A percentile compares a stretch with the other conserved stretches of the same genome.
These are phyloP conservation scores for Neurospora sp. DNA, from an alignment of 495 filamentous ascomycete genomes.

Conservation along the genomic window DNA sequence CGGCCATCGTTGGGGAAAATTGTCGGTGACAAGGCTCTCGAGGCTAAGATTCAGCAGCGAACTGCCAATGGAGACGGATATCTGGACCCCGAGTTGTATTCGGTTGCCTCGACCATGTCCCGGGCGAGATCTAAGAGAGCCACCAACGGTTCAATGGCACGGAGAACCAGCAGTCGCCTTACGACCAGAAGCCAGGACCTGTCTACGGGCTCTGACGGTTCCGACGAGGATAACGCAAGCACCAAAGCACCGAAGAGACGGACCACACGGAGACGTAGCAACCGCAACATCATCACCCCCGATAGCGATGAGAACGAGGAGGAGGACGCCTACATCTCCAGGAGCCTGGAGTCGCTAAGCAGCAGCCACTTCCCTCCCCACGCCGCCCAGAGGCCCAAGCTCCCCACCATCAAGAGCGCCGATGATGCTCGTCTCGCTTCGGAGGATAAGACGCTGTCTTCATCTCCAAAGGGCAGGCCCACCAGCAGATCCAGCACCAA, in stretches of 20 bases:
- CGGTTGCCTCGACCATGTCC: conserved; percentile 9
- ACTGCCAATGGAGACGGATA: conserved; percentile 21
- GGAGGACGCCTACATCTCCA: conserved; percentile 13
- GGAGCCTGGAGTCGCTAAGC: conserved; percentile 10
- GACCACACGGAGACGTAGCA: conserved; percentile 15
- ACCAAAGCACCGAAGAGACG: not conserved
- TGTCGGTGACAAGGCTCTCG: conserved; percentile 28
- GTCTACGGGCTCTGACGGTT: conserved; percentile 28
- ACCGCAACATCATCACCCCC: conserved; percentile 10
- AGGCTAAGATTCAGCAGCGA: conserved; percentile 24
- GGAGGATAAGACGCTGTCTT: conserved; percentile 3
- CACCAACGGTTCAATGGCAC: conserved; percentile 15
- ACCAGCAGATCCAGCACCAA: not conserved
- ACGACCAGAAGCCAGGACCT: conserved; percentile 23
- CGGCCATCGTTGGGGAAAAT: conserved; percentile 15
- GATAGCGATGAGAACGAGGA: conserved; percentile 21
- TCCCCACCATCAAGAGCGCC: conserved; percentile 27
- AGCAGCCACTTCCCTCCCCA: conserved; percentile 8
- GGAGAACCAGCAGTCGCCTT: conserved; percentile 21
- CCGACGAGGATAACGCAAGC: conserved; percentile 10
- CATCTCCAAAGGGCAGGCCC: not conserved
- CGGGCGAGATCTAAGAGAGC: conserved; percentile 17
- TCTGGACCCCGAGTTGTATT: conserved; percentile 15
- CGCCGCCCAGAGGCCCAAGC: conserved; percentile 22
- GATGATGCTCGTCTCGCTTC: not conserved